A percentile compares a stretch with the other conserved stretches of the same genome.
Evolutionary conservation across 139 green algal species (phyloP).

Genomic region (Micromonas commoda): DNA sequence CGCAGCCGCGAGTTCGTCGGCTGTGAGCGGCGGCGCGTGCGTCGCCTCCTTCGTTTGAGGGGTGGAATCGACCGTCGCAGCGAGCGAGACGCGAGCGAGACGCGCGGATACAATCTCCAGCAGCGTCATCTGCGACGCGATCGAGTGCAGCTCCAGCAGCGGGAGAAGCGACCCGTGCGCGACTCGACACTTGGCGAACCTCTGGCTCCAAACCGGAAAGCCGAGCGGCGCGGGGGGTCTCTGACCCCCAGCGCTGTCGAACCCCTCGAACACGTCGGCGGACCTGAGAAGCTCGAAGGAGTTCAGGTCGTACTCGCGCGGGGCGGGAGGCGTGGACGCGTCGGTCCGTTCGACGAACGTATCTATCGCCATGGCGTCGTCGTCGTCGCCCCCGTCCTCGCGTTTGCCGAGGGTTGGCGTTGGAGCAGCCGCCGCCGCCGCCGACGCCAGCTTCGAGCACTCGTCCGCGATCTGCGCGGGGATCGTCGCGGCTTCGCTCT

Average conservation of each 20-base stretch:
- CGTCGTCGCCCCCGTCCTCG: neutral
- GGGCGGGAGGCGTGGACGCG: too few relatives aligned
- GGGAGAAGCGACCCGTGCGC: neutral
- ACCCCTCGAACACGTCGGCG: neutral
- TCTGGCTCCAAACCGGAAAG: neutral
- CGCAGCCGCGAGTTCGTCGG: neutral
- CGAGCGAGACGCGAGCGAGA: too few relatives aligned
- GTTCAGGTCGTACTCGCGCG: neutral
- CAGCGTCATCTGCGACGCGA: too few relatives aligned
- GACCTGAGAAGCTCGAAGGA: neutral
- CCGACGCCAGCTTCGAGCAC: neutral
- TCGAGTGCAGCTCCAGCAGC: too few relatives aligned
- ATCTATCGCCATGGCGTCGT: neutral
- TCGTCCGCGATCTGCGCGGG: neutral
- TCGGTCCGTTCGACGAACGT: neutral
- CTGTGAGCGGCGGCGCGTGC: neutral
- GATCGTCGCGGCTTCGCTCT: neutral
- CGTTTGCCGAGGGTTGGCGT: neutral
- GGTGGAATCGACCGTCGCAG: neutral
- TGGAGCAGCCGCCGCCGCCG: too few relatives aligned
- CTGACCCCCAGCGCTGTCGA: neutral
- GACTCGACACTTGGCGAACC: neutral
- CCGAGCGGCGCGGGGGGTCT: neutral
- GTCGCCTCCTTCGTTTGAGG: neutral
- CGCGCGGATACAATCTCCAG: too few relatives aligned